phyloP scores from a whole-genome alignment of 495 filamentous ascomycete genomes.

The Aspergillus steynii region DNA sequence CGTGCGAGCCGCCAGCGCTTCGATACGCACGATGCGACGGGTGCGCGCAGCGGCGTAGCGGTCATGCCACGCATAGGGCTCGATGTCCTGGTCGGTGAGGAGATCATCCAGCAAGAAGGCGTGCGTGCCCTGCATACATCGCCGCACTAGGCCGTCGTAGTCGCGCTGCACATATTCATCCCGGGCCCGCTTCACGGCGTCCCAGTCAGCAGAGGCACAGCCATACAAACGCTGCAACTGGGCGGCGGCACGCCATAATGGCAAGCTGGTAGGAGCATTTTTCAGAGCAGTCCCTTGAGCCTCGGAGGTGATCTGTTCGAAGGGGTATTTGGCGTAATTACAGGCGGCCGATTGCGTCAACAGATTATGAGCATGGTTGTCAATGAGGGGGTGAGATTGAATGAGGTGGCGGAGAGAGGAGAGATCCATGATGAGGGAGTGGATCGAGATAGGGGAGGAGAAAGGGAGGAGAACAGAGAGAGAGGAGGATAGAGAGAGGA shows the following conservation, averaged over 20 bases:
- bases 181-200: slow-evolving; percentile 62
- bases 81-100: slow-evolving; percentile 57
- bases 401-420: slow-evolving; percentile 51
- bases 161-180: slow-evolving; percentile 53
- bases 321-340: slow-evolving; percentile 41
- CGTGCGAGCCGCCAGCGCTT: slow-evolving; percentile 68
- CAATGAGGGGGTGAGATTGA: slow-evolving; percentile 73
- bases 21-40: slow-evolving; percentile 82
- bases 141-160: slow-evolving; percentile 57
- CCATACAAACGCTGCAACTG: slow-evolving; percentile 66
- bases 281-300: slow-evolving; percentile 67
- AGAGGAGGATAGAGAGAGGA: slow-evolving; percentile 4
- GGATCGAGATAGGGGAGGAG: slow-evolving; percentile 1
- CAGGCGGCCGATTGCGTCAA: slow-evolving; percentile 43
- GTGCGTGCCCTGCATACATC: slow-evolving; percentile 74
- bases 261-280: slow-evolving; percentile 58
- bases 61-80: slow-evolving; percentile 70
- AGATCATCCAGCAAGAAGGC: slow-evolving; percentile 80
- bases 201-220: slow-evolving; percentile 57
- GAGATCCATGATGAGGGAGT: slow-evolving; percentile 29
- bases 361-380: slow-evolving; percentile 86
- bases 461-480: not conserved
- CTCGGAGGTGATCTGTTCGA: slow-evolving; percentile 69
- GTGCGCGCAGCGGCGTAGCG: slow-evolving; percentile 60
- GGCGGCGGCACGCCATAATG: slow-evolving; percentile 68